A percentile compares a stretch with the other conserved stretches of the same genome.
Conservation (phyloP, 2,329 filamentous ascomycete genomes). For the Diaporthe sp. region DNA sequence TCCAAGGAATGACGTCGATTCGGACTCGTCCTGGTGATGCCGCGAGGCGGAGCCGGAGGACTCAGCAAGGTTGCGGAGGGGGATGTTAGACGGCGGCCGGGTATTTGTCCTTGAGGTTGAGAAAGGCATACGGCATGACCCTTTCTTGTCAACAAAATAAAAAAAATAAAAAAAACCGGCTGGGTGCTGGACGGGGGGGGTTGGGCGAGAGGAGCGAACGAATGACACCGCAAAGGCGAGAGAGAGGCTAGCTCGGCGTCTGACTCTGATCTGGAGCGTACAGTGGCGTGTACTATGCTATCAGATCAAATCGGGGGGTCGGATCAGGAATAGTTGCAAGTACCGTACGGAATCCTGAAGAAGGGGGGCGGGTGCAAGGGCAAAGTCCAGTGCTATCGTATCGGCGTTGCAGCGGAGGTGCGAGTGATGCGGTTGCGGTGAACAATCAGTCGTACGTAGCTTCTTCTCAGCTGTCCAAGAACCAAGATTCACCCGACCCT, state of each 20-base stretch:
- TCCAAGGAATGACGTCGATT: conserved; percentile 59
- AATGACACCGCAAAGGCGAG: conserved; percentile 38
- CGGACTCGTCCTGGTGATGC: conserved; percentile 53
- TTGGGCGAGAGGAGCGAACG: conserved; percentile 43
- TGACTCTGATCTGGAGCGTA: conserved; percentile 17
- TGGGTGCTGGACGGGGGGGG: conserved; percentile 39
- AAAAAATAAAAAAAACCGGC: conserved; percentile 18
- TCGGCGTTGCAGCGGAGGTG: conserved; percentile 12
- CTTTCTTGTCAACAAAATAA: conserved; percentile 50
- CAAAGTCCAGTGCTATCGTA: conserved; percentile 29
- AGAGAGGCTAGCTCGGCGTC: conserved; percentile 22
- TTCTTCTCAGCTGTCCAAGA: conserved; percentile 20
- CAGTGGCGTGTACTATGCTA: conserved; percentile 21
- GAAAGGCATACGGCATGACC: conserved; percentile 76
- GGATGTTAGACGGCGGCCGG: conserved; percentile 85
- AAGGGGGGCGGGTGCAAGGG: conserved; percentile 22
- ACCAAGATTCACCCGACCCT: conserved; percentile 3
- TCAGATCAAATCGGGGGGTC: conserved; percentile 3
- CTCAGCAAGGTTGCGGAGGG: conserved; percentile 77
- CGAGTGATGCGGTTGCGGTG: conserved; percentile 23
- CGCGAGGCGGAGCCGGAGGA: conserved; percentile 44
- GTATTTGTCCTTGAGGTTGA: conserved; percentile 62
- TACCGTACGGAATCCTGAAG: conserved; percentile 5
- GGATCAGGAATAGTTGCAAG: conserved; percentile 3
- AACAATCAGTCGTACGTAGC: conserved; percentile 16